phyloP scores from a whole-genome alignment of 192 early-diverging fungal species.

The Umbelopsis sp. region DNA sequence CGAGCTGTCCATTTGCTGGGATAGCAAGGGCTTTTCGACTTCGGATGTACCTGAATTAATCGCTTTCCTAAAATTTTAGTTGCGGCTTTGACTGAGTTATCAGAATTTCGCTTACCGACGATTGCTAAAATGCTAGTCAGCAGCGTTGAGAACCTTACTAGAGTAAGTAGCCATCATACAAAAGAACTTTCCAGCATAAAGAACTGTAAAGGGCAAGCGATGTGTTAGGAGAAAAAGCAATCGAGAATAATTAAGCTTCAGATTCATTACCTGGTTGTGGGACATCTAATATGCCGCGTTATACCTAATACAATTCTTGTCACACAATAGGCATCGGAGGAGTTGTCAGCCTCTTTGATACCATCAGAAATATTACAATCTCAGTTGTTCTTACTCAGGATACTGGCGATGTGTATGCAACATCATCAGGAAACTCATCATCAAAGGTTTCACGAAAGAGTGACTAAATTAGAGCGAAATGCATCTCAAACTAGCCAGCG shows the following conservation, averaged over 20 bases:
- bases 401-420: slow-evolving; percentile 83
- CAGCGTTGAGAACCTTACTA: slow-evolving; percentile 4
- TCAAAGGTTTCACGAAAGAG: neutral
- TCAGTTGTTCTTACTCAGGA: slow-evolving; percentile 81
- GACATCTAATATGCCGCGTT: neutral
- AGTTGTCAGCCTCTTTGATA: slow-evolving; percentile 26
- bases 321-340: slow-evolving; percentile 15
- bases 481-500: slow-evolving; percentile 1
- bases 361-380: slow-evolving; percentile 63
- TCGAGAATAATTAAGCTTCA: too few relatives aligned
- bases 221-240: neutral
- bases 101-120: slow-evolving; percentile 15
- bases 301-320: neutral
- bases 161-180: neutral
- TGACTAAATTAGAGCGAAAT: neutral
- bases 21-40: too few relatives aligned
- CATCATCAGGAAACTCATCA: slow-evolving; percentile 45
- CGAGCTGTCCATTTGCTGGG: too few relatives aligned
- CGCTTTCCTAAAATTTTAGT: slow-evolving; percentile 4
- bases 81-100: slow-evolving; percentile 17
- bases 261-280: too few relatives aligned
- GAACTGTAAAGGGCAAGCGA: neutral
- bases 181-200: too few relatives aligned
- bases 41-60: neutral
- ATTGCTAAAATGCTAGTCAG: slow-evolving; percentile 13